Evolutionary conservation across 2,329 filamentous ascomycete species (phyloP).

Genomic region (Hymenoscyphus occultus): DNA sequence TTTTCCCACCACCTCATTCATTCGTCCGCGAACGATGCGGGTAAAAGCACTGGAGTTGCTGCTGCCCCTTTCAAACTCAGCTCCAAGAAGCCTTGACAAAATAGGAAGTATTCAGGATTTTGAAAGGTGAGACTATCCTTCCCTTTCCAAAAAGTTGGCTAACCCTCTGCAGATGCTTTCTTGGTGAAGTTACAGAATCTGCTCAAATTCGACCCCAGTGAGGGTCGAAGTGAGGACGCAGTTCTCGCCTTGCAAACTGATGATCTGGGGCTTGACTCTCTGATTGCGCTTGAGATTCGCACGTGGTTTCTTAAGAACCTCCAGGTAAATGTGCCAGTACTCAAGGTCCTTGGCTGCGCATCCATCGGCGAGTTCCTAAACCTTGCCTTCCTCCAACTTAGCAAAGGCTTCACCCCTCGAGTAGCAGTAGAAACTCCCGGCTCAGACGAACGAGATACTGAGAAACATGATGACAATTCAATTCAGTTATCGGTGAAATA

Average conservation of each 20-base stretch:
- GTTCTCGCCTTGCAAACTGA: background rate
- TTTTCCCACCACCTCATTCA: background rate
- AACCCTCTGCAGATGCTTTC: too few species aligned
- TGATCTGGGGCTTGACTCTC: constrained; percentile 10
- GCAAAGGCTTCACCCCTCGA: background rate
- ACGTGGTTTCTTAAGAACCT: constrained; percentile 9
- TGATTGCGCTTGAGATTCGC: constrained; percentile 10
- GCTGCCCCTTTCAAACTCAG: background rate
- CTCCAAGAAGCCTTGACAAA: background rate
- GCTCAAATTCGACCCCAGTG: background rate
- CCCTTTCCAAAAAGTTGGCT: too few species aligned
- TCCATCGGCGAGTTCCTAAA: background rate
- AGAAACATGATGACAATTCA: background rate
- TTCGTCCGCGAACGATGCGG: too few species aligned
- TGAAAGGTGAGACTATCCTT: too few species aligned
- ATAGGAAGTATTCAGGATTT: too few species aligned
- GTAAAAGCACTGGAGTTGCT: background rate
- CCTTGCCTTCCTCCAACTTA: background rate
- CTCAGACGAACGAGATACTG: background rate
- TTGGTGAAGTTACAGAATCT: background rate
- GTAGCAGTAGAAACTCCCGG: background rate
- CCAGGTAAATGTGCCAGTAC: constrained; percentile 1
- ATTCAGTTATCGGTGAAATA: background rate
- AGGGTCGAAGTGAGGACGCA: background rate
- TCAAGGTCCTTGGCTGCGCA: constrained; percentile 9